Evolutionary conservation across 208 protist species (phyloP), one percentile per base, ranked within the genome.

Genomic region (Leishmania gerbilli): DNA sequence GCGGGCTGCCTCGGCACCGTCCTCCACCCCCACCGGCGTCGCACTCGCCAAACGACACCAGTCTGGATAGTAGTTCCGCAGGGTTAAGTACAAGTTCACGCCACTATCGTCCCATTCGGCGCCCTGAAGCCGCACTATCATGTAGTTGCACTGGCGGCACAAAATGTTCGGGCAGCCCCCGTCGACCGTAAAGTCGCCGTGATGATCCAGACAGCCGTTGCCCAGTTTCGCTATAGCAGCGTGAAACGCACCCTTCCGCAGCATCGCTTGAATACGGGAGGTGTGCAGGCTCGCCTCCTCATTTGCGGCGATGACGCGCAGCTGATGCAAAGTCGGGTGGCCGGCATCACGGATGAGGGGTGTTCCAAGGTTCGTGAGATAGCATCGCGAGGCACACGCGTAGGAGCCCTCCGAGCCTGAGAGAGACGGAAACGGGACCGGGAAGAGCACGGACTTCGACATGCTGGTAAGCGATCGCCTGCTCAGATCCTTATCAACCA

Each of bases 51-150:
- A 83, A 4, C 89, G 90, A 76, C 91, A 93, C 92, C 94, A 97
- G 81, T 97, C 94, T 1, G 94, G 94, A 84, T 96, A 97, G 83
- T 88, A 96, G 82, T 97, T 97, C 58, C 94, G 91, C 64, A 90
- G 81, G 0, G 94, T 97, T 31, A 97, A 86, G 84, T 97, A 97
- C 21, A 97, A 69, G 72, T 97, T 89, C 13, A 91, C 80, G 21
- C 21, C 74, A 6, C 56, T 77, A 62, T 97, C 92, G 40, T 89
- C 76, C 92, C 94, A 97, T 71, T 84, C 79, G 5, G 92, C 94
- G 0, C 86, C 92, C 79, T 97, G 94, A 15, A 97, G 89, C 17
- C 94, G 92, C 40, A 97, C 86, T 1, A 96, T 90, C 45, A 84
- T 86, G 85, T 96, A 96, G 69, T 93, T 90, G 79, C 94, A 97